Evolutionary conservation across 192 early-diverging fungal genomes (phyloP).

Genomic region (Coemansia sp.): DNA sequence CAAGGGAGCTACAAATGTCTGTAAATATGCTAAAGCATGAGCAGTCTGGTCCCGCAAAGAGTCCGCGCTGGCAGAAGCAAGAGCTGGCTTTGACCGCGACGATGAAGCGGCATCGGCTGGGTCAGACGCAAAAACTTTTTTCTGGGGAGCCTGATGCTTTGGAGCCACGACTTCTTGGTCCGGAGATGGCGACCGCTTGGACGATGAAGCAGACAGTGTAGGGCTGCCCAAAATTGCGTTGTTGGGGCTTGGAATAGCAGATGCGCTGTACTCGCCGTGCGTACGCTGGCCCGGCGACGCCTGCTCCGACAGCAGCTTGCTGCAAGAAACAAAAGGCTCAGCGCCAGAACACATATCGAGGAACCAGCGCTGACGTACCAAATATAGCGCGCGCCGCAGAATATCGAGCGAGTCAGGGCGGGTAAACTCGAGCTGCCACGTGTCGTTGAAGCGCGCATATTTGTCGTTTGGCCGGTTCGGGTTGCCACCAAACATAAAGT

Average conservation of each 20-base stretch:
- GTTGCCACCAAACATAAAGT: conserved; percentile 95
- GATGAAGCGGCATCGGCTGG: not conserved
- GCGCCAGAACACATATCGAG: conserved; percentile 70
- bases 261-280: conserved; percentile 26
- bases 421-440: conserved; percentile 37
- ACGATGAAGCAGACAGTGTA: conserved; percentile 5
- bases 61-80: not conserved
- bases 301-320: not conserved
- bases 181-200: conserved; percentile 14
- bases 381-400: conserved; percentile 69
- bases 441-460: conserved; percentile 51
- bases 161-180: not conserved
- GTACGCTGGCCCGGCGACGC: not conserved
- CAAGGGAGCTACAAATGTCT: conserved; percentile 65
- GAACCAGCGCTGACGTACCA: conserved; percentile 78
- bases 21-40: conserved; percentile 75
- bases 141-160: conserved; percentile 13
- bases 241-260: conserved; percentile 52
- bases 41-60: conserved; percentile 15
- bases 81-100: not conserved
- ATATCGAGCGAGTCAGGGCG: conserved; percentile 66
- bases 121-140: conserved; percentile 3
- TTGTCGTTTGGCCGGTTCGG: conserved; percentile 57
- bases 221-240: conserved; percentile 14
- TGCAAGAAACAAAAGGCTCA: conserved; percentile 2